Evolutionary conservation across 345 rosid species (phyloP), one percentile per base, ranked within the genome.

Genomic region (Murraya paniculata): DNA sequence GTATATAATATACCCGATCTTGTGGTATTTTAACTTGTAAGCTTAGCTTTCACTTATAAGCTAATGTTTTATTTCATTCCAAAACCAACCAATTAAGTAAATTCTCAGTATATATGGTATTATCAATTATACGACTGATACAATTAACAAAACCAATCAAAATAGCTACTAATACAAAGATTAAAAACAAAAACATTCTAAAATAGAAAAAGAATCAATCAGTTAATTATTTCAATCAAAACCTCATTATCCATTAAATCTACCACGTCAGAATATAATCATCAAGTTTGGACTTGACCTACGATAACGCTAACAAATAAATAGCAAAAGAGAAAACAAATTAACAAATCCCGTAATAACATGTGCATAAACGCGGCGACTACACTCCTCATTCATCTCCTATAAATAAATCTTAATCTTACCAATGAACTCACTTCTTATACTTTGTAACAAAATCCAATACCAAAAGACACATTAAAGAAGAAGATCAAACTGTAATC

Each of bases 211-310:
- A 2, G 9, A 56, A 41, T 24, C 7, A 22, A 68, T 4, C 2
- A 68, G 53, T 11, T n/a, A n/a, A n/a, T n/a, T 16, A 45, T 50
- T 27, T 45, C 30, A 68, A 41, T 1, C 21, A 7, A 50, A 45
- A 16, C 5, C 6, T 71, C 25, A 36, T 48, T 22, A 73, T 73
- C 55, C 19, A 74, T 60, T 25, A 38, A 4, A 8, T 60, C 18
- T 38, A 25, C 18, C 70, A 74, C 70, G 16, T 74, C 45, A 64
- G 61, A 58, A 64, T 64, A 45, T 31, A 75, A 75, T 48, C 62
- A 62, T 33, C 7, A 22, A 53, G 50, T 33, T 74, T 64, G 48
- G 77, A 74, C 58, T 28, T 60, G n/a, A 64, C 53, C 71, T 25
- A 60, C 45, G 58, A 72, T 72, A n/a, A 35, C 31, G 76, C 65